Percentiles rank a stretch among this genome's conserved stretches.
These are phyloP conservation scores for Westerdykella sp. DNA, from an alignment of 2,329 filamentous ascomycete genomes.

Conservation along the genomic window DNA sequence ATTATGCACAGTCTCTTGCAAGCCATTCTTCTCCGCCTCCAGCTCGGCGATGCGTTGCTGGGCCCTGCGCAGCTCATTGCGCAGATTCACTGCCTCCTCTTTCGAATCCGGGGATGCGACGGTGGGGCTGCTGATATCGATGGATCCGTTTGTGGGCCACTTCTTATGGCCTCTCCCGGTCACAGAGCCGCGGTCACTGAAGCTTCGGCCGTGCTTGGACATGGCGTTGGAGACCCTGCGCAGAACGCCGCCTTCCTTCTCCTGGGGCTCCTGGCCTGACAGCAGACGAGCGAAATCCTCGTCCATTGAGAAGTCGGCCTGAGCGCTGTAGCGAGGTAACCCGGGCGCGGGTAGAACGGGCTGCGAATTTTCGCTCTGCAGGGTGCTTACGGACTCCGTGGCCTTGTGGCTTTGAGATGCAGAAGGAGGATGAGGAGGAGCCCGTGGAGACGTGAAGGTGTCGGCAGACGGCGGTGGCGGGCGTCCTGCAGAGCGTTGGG, in stretches of 20 bases:
- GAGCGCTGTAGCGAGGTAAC: slow-evolving; percentile 56
- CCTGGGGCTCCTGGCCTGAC: slow-evolving; percentile 62
- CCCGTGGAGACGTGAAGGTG: slow-evolving; percentile 43
- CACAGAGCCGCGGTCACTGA: slow-evolving; percentile 55
- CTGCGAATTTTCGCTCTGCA: slow-evolving; percentile 37
- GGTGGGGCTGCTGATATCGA: slow-evolving; percentile 64
- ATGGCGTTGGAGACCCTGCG: slow-evolving; percentile 89
- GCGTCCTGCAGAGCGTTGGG: slow-evolving; percentile 44
- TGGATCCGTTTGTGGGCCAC: slow-evolving; percentile 39
- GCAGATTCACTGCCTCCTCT: slow-evolving; percentile 44
- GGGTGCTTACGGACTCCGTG: slow-evolving; percentile 42
- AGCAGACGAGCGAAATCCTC: slow-evolving; percentile 91
- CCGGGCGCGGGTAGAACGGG: slow-evolving; percentile 17
- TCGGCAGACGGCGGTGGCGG: slow-evolving; percentile 36
- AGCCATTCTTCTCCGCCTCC: slow-evolving; percentile 64
- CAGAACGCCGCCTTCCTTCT: slow-evolving; percentile 51
- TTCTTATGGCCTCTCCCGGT: slow-evolving; percentile 34
- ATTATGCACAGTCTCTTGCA: slow-evolving; percentile 49
- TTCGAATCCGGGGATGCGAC: slow-evolving; percentile 51
- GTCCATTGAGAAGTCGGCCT: slow-evolving; percentile 87
- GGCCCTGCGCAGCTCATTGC: slow-evolving; percentile 70
- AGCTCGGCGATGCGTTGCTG: slow-evolving; percentile 83
- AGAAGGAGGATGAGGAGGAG: slow-evolving; percentile 39
- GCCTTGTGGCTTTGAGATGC: slow-evolving; percentile 32
- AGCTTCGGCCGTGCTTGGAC: slow-evolving; percentile 76